A percentile compares a stretch with the other conserved stretches of the same genome.
Evolutionary conservation across 768 basidiomycete species (phyloP).

Genomic region (Rhizopogon vinicolor): DNA sequence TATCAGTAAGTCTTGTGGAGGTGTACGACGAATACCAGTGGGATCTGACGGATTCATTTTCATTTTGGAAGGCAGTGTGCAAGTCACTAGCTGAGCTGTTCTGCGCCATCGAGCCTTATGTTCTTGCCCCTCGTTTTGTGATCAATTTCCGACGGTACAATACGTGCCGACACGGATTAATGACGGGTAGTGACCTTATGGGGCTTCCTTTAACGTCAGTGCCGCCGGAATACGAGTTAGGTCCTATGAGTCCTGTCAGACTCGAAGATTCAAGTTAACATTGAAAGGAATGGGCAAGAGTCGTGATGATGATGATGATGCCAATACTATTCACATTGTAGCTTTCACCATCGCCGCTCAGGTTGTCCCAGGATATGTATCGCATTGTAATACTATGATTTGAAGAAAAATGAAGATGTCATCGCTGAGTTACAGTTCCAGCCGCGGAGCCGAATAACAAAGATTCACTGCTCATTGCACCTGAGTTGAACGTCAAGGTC

Average conservation of each 20-base stretch:
- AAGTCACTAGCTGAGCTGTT: not conserved
- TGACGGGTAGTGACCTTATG: not conserved
- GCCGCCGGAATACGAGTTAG: not conserved
- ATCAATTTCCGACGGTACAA: not conserved
- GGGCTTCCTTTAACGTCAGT: not conserved
- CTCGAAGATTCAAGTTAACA: not conserved
- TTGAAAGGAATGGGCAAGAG: not conserved
- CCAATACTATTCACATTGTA: not conserved
- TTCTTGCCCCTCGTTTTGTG: not conserved
- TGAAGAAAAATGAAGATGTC: slow-evolving; percentile 10
- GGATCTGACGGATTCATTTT: not conserved
- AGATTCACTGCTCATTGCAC: no score
- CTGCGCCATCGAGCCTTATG: not conserved
- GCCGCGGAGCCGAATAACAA: no score
- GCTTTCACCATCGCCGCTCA: no score
- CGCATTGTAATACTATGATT: no score
- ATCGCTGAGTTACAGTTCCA: no score
- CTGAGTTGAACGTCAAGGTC: no score
- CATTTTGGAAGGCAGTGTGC: not conserved
- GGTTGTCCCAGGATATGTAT: no score
- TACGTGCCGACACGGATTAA: not conserved
- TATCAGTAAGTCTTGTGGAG: not conserved
- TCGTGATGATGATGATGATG: not conserved
- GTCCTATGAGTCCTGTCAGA: not conserved
- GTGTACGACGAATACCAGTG: not conserved